Percentiles rank a stretch among this genome's conserved stretches.
Conservation (phyloP, 2,329 filamentous ascomycete species). For the Ophioceras dolichostomum region DNA sequence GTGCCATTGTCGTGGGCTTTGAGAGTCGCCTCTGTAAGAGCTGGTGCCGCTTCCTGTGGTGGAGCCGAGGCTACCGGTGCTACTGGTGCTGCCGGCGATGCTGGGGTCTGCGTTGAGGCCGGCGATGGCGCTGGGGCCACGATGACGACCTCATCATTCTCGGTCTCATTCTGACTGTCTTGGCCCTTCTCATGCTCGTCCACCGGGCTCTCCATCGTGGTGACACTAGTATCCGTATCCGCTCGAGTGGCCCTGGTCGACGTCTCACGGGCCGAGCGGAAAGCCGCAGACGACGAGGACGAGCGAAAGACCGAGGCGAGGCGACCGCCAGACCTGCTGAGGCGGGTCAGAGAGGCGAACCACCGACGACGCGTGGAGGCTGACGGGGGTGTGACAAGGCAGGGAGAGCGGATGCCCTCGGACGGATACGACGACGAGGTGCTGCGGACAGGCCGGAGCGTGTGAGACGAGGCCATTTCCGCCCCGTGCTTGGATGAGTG, state of each 20-base stretch:
- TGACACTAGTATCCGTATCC: constrained; percentile 1
- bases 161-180: neutral
- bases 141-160: neutral
- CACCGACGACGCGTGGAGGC: constrained; percentile 1
- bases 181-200: neutral
- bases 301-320: constrained; percentile 2
- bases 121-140: too few relatives aligned
- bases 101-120: neutral
- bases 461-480: neutral
- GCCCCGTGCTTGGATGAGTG: neutral
- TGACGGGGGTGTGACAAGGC: too few relatives aligned
- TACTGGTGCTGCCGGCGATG: neutral
- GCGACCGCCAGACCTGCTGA: neutral
- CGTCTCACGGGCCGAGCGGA: neutral
- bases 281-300: constrained; percentile 1
- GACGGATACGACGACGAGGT: constrained; percentile 11
- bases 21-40: too few relatives aligned
- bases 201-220: neutral
- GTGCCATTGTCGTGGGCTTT: too few relatives aligned
- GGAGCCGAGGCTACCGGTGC: neutral
- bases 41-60: too few relatives aligned
- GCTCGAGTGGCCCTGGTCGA: neutral
- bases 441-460: constrained; percentile 6
- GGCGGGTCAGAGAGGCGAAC: neutral
- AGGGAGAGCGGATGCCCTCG: constrained; percentile 7